Evolutionary conservation across 371 early-diverging fungal species (phyloP).

Genomic region (Mortierella polycephala): DNA sequence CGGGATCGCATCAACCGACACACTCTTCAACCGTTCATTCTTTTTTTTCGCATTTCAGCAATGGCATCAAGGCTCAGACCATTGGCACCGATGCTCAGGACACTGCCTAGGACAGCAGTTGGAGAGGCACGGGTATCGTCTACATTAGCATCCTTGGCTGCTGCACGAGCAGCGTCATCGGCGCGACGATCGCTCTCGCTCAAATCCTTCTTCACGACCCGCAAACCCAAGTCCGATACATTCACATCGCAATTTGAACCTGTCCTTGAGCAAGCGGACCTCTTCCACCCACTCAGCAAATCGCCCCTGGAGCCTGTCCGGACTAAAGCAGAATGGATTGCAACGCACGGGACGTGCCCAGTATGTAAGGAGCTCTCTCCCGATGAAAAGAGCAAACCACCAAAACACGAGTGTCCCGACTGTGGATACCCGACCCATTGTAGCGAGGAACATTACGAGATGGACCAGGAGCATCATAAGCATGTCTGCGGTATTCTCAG

Average conservation of each 20-base stretch:
- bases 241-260: slow-evolving; percentile 55
- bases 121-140: slow-evolving; percentile 14
- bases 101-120: slow-evolving; percentile 34
- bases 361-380: slow-evolving; percentile 67
- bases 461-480: slow-evolving; percentile 67
- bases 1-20: too few species aligned
- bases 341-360: slow-evolving; percentile 78
- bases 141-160: slow-evolving; percentile 11
- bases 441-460: slow-evolving; percentile 76
- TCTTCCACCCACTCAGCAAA: slow-evolving; percentile 78
- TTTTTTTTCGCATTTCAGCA: too few species aligned
- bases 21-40: too few species aligned
- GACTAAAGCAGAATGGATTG: slow-evolving; percentile 74
- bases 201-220: slow-evolving; percentile 48
- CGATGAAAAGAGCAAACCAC: slow-evolving; percentile 55
- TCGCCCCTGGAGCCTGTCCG: slow-evolving; percentile 80
- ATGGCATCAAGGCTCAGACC: slow-evolving; percentile 54
- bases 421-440: slow-evolving; percentile 91
- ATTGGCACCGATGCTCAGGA: slow-evolving; percentile 42
- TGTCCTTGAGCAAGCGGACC: slow-evolving; percentile 64
- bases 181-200: slow-evolving; percentile 47
- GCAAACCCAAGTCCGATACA: slow-evolving; percentile 34
- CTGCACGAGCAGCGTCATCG: slow-evolving; percentile 14
- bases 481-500: slow-evolving; percentile 70
- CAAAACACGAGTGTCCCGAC: slow-evolving; percentile 79